Conservation (phyloP, 2,329 filamentous ascomycete species). For the Ascochyta lentis region DNA sequence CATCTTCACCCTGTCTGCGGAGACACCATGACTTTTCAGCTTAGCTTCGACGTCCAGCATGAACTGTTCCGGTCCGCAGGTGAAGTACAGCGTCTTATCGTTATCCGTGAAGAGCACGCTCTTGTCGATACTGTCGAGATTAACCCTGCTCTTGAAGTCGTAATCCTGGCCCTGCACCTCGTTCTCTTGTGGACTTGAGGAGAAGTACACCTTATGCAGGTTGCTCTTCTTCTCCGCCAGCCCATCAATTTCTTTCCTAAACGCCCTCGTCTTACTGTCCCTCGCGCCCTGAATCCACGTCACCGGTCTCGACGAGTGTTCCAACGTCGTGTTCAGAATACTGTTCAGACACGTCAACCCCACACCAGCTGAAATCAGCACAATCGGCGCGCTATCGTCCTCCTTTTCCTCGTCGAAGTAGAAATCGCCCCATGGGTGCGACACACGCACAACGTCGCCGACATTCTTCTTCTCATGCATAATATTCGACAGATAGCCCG, state of each 20-base stretch:
- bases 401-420: constrained; percentile 60
- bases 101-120: constrained; percentile 65
- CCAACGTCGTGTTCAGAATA: constrained; percentile 63
- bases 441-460: constrained; percentile 69
- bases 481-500: constrained; percentile 73
- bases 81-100: constrained; percentile 67
- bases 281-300: constrained; percentile 70
- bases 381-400: constrained; percentile 59
- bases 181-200: constrained; percentile 56
- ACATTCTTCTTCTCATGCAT: constrained; percentile 67
- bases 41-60: constrained; percentile 67
- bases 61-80: constrained; percentile 74
- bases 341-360: constrained; percentile 71
- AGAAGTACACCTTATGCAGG: constrained; percentile 64
- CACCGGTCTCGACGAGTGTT: constrained; percentile 55
- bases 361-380: constrained; percentile 72
- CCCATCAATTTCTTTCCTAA: constrained; percentile 58
- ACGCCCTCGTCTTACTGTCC: constrained; percentile 61
- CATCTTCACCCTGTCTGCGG: constrained; percentile 65
- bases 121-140: constrained; percentile 62
- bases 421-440: constrained; percentile 70
- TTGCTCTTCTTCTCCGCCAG: constrained; percentile 55
- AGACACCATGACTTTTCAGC: constrained; percentile 64
- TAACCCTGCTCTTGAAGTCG: constrained; percentile 64
- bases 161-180: constrained; percentile 63